A percentile compares a stretch with the other conserved stretches of the same genome.
These are phyloP conservation scores for Collybia sordida DNA, from an alignment of 768 basidiomycete species.

Conservation along the genomic window DNA sequence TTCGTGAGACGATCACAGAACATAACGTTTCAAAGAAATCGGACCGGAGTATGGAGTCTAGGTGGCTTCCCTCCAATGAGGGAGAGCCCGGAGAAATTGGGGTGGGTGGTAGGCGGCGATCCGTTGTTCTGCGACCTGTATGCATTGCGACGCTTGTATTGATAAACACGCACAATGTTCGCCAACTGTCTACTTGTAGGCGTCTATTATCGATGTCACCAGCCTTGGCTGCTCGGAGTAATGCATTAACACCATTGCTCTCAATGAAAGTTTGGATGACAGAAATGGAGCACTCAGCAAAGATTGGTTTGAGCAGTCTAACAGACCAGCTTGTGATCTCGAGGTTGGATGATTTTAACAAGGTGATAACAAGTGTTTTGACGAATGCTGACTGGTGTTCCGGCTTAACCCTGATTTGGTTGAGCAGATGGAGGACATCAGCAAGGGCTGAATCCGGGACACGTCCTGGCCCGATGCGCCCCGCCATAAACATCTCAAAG, in stretches of 20 bases:
- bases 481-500: constrained; percentile 34
- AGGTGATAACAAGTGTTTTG: constrained; percentile 25
- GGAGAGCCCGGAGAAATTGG: constrained; percentile 2
- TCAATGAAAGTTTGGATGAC: constrained; percentile 30
- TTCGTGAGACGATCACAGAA: constrained; percentile 24
- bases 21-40: constrained; percentile 37
- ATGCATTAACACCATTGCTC: constrained; percentile 30
- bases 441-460: constrained; percentile 30
- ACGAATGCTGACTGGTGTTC: constrained; percentile 28
- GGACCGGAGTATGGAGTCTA: constrained; percentile 34
- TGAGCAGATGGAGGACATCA: constrained; percentile 36
- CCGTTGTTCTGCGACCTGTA: no score
- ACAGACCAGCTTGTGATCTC: constrained; percentile 33
- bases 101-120: constrained; percentile 5
- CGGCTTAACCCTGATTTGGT: constrained; percentile 25
- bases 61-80: constrained; percentile 8
- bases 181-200: constrained; percentile 38
- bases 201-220: constrained; percentile 35
- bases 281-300: constrained; percentile 22
- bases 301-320: constrained; percentile 31
- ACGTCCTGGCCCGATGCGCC: constrained; percentile 26
- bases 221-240: constrained; percentile 30
- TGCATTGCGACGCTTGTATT: constrained; percentile 21
- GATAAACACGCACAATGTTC: constrained; percentile 35
- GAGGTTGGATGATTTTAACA: constrained; percentile 27